Conservation (phyloP, 139 green algal genomes). For the Tetraselmis striata region DNA sequence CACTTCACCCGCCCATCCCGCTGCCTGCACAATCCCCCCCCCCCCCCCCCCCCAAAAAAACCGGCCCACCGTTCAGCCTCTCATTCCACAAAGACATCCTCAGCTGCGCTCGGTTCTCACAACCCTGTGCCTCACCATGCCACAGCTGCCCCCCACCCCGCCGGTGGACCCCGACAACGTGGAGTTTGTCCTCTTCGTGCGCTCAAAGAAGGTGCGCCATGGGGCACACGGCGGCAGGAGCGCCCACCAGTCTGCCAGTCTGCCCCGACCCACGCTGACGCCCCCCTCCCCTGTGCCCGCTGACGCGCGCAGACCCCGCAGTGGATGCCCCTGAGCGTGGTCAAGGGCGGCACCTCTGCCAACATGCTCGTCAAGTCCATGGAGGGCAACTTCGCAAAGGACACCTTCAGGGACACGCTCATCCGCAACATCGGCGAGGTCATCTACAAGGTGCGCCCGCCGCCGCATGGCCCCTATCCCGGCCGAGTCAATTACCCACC, state of each 20-base stretch:
- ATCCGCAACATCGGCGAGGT: constrained; percentile 47
- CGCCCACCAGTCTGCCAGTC: too few relatives aligned
- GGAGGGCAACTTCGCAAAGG: constrained; percentile 40
- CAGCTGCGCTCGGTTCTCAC: not conserved
- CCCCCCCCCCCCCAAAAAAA: too few relatives aligned
- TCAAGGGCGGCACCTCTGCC: constrained; percentile 49
- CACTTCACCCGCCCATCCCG: too few relatives aligned
- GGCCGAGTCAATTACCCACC: too few relatives aligned
- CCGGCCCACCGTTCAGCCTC: too few relatives aligned
- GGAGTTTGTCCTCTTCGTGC: constrained; percentile 72
- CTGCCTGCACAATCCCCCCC: too few relatives aligned
- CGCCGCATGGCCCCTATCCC: too few relatives aligned
- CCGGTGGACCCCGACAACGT: constrained; percentile 66
- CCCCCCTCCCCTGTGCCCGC: too few relatives aligned
- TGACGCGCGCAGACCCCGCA: constrained; percentile 11
- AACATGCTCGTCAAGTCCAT: constrained; percentile 61
- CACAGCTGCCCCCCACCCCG: constrained; percentile 38
- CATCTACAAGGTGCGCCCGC: constrained; percentile 8
- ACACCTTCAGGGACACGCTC: constrained; percentile 45
- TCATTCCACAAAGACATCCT: not conserved
- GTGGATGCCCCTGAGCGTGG: constrained; percentile 58
- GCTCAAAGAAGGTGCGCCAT: constrained; percentile 37
- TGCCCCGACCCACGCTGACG: too few relatives aligned
- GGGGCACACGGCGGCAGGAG: too few relatives aligned
- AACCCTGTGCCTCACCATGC: too few relatives aligned